These are phyloP conservation scores for Thelephora ganbajun DNA, from an alignment of 768 basidiomycete species.

Conservation along the genomic window DNA sequence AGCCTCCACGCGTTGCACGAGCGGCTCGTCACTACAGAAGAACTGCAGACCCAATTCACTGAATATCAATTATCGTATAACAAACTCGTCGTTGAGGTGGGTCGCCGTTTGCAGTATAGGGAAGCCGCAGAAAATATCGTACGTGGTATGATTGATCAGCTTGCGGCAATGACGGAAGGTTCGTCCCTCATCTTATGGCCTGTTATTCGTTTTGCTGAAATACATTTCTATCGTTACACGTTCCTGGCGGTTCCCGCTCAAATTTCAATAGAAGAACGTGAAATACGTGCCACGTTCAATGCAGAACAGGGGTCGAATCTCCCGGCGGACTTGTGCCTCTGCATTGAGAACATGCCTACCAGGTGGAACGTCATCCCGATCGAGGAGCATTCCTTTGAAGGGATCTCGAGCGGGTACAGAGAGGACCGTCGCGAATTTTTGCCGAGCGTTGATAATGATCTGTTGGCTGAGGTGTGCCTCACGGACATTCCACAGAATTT, in stretches of 20 bases:
- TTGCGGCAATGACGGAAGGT: slow-evolving; percentile 60
- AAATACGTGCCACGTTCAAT: slow-evolving; percentile 54
- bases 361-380: slow-evolving; percentile 54
- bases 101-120: slow-evolving; percentile 49
- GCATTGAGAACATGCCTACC: slow-evolving; percentile 61
- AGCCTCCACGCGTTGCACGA: slow-evolving; percentile 42
- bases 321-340: slow-evolving; percentile 70
- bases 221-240: neutral
- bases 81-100: slow-evolving; percentile 62
- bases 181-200: slow-evolving; percentile 3
- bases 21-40: slow-evolving; percentile 46
- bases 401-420: slow-evolving; percentile 42
- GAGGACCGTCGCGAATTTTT: slow-evolving; percentile 43
- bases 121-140: slow-evolving; percentile 56
- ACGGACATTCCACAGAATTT: neutral
- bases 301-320: slow-evolving; percentile 58
- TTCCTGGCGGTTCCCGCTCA: neutral
- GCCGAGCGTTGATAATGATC: slow-evolving; percentile 47
- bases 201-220: neutral
- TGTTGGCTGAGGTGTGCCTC: slow-evolving; percentile 36
- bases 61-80: slow-evolving; percentile 62
- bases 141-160: slow-evolving; percentile 45
- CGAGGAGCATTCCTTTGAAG: slow-evolving; percentile 41
- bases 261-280: slow-evolving; percentile 46
- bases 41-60: slow-evolving; percentile 51